Evolutionary conservation across 192 early-diverging fungal genomes (phyloP).

Genomic region (Coemansia sp.): DNA sequence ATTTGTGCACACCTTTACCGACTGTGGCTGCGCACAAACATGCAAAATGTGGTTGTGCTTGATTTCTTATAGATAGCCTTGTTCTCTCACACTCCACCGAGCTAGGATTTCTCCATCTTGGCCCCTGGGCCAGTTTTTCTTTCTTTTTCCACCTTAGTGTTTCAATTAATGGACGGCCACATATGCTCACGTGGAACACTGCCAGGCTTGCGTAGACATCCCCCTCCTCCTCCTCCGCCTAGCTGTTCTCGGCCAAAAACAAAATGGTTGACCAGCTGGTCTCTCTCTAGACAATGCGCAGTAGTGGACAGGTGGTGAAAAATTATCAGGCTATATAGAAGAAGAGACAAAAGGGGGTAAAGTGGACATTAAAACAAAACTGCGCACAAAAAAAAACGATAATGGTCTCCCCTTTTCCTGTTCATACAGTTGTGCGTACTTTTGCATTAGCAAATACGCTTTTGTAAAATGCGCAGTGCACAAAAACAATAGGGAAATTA

Average conservation of each 20-base stretch:
- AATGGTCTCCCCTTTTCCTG: background rate
- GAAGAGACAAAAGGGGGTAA: background rate
- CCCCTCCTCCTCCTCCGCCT: background rate
- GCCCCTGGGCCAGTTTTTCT: background rate
- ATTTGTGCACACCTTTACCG: slow-evolving; percentile 3
- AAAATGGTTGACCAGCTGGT: background rate
- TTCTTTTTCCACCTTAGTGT: background rate
- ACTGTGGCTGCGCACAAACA: slow-evolving; percentile 14
- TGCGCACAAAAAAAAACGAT: slow-evolving; percentile 1
- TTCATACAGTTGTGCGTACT: background rate
- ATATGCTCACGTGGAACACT: background rate
- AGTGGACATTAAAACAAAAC: background rate
- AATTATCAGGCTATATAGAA: background rate
- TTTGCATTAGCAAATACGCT: background rate
- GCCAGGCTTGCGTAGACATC: background rate
- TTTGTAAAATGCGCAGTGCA: slow-evolving; percentile 6
- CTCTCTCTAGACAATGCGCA: background rate
- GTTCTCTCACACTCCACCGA: slow-evolving; percentile 2
- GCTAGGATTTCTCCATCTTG: background rate
- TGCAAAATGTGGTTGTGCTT: background rate
- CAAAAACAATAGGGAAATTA: slow-evolving; percentile 10
- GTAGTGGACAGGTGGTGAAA: background rate
- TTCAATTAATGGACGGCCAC: slow-evolving; percentile 6
- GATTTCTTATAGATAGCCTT: slow-evolving; percentile 4
- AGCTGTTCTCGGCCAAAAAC: background rate